These are phyloP conservation scores for Backusella tarrabulga DNA, from an alignment of 192 early-diverging fungal genomes.

Conservation along the genomic window DNA sequence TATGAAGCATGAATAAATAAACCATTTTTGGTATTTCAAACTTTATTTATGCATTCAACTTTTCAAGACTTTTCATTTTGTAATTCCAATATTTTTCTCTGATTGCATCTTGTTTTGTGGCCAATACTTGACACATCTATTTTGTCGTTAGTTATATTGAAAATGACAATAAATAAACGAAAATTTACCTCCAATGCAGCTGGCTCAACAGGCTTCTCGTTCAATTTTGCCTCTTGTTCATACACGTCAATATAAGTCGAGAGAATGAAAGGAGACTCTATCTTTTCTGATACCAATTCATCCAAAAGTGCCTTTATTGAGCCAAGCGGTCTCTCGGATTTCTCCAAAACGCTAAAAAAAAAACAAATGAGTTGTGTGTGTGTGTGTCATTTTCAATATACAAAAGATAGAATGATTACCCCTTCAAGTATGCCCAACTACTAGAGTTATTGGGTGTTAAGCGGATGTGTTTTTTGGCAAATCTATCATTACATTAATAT, in stretches of 20 bases:
- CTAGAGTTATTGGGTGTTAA: conserved; percentile 89
- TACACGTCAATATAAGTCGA: conserved; percentile 46
- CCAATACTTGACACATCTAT: conserved; percentile 55
- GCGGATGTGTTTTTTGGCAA: conserved; percentile 63
- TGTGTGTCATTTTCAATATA: background rate
- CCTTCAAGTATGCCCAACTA: conserved; percentile 89
- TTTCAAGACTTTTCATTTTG: conserved; percentile 33
- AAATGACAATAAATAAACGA: background rate
- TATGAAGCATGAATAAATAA: background rate
- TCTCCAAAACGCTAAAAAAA: conserved; percentile 38
- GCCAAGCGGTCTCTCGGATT: conserved; percentile 24
- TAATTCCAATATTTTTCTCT: conserved; percentile 70
- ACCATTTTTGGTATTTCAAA: background rate
- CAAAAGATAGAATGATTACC: conserved; percentile 43
- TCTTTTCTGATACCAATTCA: conserved; percentile 29
- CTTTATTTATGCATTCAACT: conserved; percentile 6
- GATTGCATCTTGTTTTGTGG: conserved; percentile 58
- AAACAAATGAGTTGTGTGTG: background rate
- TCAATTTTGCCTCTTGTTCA: conserved; percentile 39
- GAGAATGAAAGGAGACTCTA: conserved; percentile 40
- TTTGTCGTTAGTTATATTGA: background rate
- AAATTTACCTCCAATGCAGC: conserved; percentile 39
- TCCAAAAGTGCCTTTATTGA: conserved; percentile 45
- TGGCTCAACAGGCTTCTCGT: conserved; percentile 34
- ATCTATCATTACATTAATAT: conserved; percentile 37